These are phyloP conservation scores for Herpetomonas samuelpessoai DNA, from an alignment of 208 protist genomes.

Conservation along the genomic window DNA sequence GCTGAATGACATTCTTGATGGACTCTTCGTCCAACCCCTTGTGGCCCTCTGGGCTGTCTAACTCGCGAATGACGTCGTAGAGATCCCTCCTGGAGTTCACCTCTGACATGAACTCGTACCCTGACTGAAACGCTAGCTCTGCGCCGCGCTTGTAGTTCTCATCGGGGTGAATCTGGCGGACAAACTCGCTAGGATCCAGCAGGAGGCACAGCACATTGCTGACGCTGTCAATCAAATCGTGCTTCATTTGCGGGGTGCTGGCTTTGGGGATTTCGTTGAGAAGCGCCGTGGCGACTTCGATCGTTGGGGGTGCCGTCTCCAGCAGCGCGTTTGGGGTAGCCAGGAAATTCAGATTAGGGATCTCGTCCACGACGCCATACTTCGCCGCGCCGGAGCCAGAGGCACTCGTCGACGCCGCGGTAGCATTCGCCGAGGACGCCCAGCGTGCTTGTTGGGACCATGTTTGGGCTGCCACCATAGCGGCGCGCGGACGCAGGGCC, in stretches of 20 bases:
- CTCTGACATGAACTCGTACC: slow-evolving; percentile 90
- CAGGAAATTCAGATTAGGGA: slow-evolving; percentile 82
- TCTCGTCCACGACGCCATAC: slow-evolving; percentile 30
- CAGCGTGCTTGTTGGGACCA: no score
- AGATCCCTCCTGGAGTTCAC: slow-evolving; percentile 86
- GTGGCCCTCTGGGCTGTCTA: slow-evolving; percentile 60
- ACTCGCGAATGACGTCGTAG: slow-evolving; percentile 82
- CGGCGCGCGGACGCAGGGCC: background rate
- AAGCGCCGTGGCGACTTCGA: slow-evolving; percentile 71
- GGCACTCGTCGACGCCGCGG: background rate
- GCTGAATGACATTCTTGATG: slow-evolving; percentile 89
- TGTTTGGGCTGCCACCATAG: background rate
- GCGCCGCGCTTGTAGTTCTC: slow-evolving; percentile 81
- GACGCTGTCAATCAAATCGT: slow-evolving; percentile 91
- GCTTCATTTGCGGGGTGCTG: slow-evolving; percentile 69
- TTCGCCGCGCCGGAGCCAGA: background rate
- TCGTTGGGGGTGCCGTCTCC: slow-evolving; percentile 66
- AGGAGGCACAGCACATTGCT: slow-evolving; percentile 91
- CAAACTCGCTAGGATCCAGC: slow-evolving; percentile 92
- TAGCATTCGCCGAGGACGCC: background rate
- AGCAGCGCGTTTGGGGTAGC: slow-evolving; percentile 48
- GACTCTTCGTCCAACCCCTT: slow-evolving; percentile 72
- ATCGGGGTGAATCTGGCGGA: slow-evolving; percentile 88
- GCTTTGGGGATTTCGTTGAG: slow-evolving; percentile 67
- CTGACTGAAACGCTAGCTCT: slow-evolving; percentile 75